Evolutionary conservation across 148 eudicot species (phyloP).

Genomic region (Vaccinium vitisidaea): DNA sequence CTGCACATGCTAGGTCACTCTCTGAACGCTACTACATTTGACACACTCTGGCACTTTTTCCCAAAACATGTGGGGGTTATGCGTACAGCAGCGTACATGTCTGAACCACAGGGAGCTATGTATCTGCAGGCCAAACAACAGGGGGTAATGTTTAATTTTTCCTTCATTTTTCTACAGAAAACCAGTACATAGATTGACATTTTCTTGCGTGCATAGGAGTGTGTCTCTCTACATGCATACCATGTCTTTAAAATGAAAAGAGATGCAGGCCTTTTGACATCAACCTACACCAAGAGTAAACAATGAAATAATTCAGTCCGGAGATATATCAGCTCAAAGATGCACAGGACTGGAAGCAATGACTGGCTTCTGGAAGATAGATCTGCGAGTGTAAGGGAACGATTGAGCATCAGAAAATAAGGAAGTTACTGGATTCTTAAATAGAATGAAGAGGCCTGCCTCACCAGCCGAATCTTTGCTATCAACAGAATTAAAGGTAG

Average conservation of each 20-base stretch:
- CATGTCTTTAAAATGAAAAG: slow-evolving; percentile 22
- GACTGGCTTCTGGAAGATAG: slow-evolving; percentile 41
- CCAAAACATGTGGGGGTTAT: neutral
- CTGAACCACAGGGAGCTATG: neutral
- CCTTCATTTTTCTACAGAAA: neutral
- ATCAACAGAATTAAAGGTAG: neutral
- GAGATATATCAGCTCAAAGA: slow-evolving; percentile 36
- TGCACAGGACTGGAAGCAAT: slow-evolving; percentile 44
- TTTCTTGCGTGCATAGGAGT: neutral
- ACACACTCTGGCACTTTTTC: neutral
- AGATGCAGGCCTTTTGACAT: slow-evolving; percentile 22
- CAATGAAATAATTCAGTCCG: slow-evolving; percentile 31
- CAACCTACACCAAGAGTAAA: slow-evolving; percentile 35
- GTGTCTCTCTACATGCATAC: slow-evolving; percentile 21
- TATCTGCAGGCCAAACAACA: neutral
- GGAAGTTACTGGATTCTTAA: neutral
- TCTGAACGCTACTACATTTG: too few species aligned
- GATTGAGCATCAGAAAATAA: slow-evolving; percentile 50
- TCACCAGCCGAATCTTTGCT: slow-evolving; percentile 12
- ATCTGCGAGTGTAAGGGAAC: slow-evolving; percentile 56
- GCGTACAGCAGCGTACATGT: neutral
- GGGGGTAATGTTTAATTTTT: neutral
- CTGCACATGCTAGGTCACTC: too few species aligned
- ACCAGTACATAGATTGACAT: too few species aligned
- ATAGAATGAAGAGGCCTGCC: slow-evolving; percentile 18